Conservation (phyloP, 2,329 filamentous ascomycete species). For the Zymoseptoria ardabiliae region DNA sequence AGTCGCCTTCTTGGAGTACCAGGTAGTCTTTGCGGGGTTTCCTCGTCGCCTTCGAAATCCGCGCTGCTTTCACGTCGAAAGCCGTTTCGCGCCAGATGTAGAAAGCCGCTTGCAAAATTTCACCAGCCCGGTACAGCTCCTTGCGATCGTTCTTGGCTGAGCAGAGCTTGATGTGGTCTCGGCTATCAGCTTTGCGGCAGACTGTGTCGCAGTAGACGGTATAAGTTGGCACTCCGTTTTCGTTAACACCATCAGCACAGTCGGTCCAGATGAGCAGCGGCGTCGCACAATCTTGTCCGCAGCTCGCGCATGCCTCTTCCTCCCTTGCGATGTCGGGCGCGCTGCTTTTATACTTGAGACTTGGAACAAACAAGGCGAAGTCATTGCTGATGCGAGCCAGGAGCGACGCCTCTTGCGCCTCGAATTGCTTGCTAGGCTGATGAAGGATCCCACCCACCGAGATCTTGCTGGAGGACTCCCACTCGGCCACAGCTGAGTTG, state of each 20-base stretch:
- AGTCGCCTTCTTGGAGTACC: neutral
- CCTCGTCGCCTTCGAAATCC: constrained; percentile 1
- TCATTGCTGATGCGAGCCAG: no score
- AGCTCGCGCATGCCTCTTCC: no score
- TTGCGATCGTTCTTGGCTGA: constrained; percentile 5
- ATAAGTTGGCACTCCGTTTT: neutral
- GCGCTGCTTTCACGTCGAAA: constrained; percentile 5
- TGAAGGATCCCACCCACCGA: no score
- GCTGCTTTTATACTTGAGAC: no score
- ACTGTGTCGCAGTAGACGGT: constrained; percentile 5
- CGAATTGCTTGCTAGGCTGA: no score
- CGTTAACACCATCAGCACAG: constrained; percentile 2
- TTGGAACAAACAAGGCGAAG: no score
- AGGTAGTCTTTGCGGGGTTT: neutral
- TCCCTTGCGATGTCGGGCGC: no score
- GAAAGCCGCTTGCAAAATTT: constrained; percentile 13
- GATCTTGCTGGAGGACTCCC: no score
- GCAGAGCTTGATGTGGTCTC: neutral
- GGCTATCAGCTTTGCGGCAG: neutral
- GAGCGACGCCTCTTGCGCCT: no score
- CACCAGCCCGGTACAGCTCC: constrained; percentile 15
- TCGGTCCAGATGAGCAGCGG: constrained; percentile 5
- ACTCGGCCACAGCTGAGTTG: no score
- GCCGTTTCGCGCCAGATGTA: constrained; percentile 5
- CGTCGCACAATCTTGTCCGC: neutral